Evolutionary conservation across 768 basidiomycete genomes (phyloP).

Genomic region (Mrakia frigida): DNA sequence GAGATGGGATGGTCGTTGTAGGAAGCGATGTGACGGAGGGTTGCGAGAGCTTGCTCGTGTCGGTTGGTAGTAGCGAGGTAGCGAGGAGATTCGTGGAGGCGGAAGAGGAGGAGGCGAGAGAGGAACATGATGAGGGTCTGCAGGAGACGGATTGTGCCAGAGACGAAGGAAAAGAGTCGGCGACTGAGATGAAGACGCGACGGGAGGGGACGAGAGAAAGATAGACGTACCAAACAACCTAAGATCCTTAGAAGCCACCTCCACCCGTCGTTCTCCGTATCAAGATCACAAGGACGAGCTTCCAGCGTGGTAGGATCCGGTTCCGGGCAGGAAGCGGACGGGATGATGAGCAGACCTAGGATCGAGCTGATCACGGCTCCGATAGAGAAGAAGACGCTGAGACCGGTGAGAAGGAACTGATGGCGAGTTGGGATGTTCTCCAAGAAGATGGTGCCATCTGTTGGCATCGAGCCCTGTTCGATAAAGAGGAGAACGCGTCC

Average conservation of each 20-base stretch:
- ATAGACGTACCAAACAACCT: slow-evolving; percentile 65
- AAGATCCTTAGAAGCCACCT: slow-evolving; percentile 71
- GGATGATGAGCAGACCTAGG: slow-evolving; percentile 73
- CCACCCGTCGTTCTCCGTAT: slow-evolving; percentile 77
- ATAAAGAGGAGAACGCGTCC: neutral
- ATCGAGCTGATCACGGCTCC: slow-evolving; percentile 82
- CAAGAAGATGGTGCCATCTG: slow-evolving; percentile 52
- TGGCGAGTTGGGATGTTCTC: slow-evolving; percentile 92
- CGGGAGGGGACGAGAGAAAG: neutral
- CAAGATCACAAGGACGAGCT: slow-evolving; percentile 56
- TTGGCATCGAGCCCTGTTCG: slow-evolving; percentile 77
- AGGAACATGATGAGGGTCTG: slow-evolving; percentile 85
- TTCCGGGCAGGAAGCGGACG: slow-evolving; percentile 50
- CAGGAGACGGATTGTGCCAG: slow-evolving; percentile 9
- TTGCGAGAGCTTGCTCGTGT: slow-evolving; percentile 73
- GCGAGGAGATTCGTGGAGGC: slow-evolving; percentile 87
- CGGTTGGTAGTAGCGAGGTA: slow-evolving; percentile 86
- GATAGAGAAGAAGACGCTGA: slow-evolving; percentile 92
- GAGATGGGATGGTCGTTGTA: slow-evolving; percentile 73
- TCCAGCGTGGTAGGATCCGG: slow-evolving; percentile 33
- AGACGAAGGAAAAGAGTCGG: neutral
- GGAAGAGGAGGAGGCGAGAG: slow-evolving; percentile 81
- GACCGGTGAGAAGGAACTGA: slow-evolving; percentile 81
- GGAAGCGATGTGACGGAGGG: slow-evolving; percentile 72
- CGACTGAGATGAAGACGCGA: neutral